phyloP scores from a whole-genome alignment of 2,329 filamentous ascomycete genomes.

The Penicillium sp. region DNA sequence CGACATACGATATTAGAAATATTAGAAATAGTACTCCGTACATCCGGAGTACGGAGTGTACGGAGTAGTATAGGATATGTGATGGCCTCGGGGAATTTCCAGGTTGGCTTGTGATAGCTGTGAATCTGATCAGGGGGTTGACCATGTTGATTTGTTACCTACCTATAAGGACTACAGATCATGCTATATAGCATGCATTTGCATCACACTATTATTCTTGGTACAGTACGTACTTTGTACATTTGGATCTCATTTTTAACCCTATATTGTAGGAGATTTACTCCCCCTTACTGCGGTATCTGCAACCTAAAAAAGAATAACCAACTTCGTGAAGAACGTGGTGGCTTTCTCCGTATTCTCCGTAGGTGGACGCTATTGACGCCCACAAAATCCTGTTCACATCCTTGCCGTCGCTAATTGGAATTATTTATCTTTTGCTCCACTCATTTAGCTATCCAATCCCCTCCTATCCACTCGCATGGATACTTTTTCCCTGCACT shows the following conservation, averaged over 20 bases:
- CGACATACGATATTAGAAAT: neutral
- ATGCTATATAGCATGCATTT: neutral
- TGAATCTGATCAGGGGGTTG: neutral
- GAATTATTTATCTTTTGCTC: neutral
- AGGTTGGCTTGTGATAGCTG: neutral
- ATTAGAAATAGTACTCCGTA: neutral
- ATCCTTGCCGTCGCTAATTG: neutral
- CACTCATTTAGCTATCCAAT: neutral
- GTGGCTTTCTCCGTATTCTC: neutral
- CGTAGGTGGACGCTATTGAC: neutral
- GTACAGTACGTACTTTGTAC: neutral
- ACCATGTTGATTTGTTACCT: neutral
- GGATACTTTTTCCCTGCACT: conserved; percentile 7
- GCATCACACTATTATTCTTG: neutral
- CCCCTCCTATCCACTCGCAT: neutral
- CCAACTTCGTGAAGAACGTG: conserved; percentile 1
- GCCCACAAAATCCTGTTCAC: neutral
- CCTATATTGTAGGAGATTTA: neutral
- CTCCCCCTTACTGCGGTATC: neutral
- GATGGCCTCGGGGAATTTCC: neutral
- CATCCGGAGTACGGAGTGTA: neutral
- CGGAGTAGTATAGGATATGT: neutral
- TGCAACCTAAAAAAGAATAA: conserved; percentile 3
- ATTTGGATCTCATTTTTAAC: neutral
- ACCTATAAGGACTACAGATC: neutral